Percentiles rank a stretch among this genome's conserved stretches.
These are phyloP conservation scores for Vickermania spadyakhi DNA, from an alignment of 208 protist species.

Conservation along the genomic window DNA sequence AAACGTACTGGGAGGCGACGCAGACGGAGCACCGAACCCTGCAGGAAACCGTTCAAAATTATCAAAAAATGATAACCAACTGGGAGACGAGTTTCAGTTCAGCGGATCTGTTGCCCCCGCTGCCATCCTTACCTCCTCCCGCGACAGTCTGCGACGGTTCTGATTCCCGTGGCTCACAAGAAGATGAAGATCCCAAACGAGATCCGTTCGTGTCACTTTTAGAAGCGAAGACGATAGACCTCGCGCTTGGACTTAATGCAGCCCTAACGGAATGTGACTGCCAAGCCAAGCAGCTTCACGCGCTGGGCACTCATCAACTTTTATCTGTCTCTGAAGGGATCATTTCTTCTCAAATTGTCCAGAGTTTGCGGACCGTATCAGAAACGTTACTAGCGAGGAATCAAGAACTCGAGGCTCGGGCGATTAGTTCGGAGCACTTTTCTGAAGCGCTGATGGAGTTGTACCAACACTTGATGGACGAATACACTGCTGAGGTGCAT, in stretches of 20 bases:
- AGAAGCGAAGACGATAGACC: neutral
- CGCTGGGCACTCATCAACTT: neutral
- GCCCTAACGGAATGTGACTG: neutral
- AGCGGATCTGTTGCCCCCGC: neutral
- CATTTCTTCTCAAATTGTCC: neutral
- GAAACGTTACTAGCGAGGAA: constrained; percentile 1
- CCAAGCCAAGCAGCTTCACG: neutral
- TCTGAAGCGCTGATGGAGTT: constrained; percentile 18
- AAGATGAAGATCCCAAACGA: neutral
- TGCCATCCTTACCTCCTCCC: neutral
- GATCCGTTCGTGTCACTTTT: neutral
- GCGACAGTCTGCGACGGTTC: neutral
- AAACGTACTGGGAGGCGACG: constrained; percentile 6
- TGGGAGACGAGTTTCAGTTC: neutral
- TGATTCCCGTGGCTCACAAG: neutral
- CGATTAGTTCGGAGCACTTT: constrained; percentile 15
- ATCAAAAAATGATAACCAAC: neutral
- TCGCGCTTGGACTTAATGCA: neutral
- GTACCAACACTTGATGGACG: constrained; percentile 12
- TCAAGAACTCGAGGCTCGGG: constrained; percentile 9
- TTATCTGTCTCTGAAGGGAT: neutral
- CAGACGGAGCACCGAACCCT: neutral
- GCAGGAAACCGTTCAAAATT: neutral
- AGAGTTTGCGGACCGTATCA: neutral
- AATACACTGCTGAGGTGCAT: constrained; percentile 15